These are phyloP conservation scores for Exophiala bonariae DNA, from an alignment of 2,329 filamentous ascomycete genomes.

Conservation along the genomic window DNA sequence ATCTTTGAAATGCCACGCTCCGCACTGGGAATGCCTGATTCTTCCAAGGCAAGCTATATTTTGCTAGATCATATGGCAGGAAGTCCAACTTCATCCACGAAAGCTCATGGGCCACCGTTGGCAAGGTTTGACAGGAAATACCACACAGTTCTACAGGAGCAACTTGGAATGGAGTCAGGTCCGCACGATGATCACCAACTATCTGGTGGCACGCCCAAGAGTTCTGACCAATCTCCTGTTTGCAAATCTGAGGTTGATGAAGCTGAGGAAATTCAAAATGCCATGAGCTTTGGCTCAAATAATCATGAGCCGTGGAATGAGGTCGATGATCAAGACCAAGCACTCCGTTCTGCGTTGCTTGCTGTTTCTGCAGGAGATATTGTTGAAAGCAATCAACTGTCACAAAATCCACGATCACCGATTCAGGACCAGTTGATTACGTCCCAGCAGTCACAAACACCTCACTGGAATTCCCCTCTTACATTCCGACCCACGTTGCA, in stretches of 20 bases:
- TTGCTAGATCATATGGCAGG: neutral
- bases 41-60: neutral
- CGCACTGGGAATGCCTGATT: neutral
- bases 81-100: neutral
- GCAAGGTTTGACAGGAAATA: constrained; percentile 22
- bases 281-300: neutral
- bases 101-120: constrained; percentile 3
- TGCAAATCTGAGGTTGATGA: neutral
- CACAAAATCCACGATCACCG: neutral
- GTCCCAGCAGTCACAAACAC: neutral
- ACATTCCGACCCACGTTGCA: constrained; percentile 5
- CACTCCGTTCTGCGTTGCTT: constrained; percentile 10
- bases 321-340: constrained; percentile 5
- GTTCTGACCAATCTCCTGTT: neutral
- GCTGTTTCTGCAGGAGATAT: constrained; percentile 6
- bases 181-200: neutral
- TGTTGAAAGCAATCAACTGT: neutral
- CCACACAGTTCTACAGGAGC: constrained; percentile 24
- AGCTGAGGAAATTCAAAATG: no score
- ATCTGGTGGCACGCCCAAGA: neutral
- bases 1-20: neutral
- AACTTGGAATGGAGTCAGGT: constrained; percentile 12
- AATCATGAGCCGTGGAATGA: neutral
- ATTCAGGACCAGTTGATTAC: neutral
- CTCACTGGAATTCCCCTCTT: constrained; percentile 1